phyloP scores from a whole-genome alignment of 2,329 filamentous ascomycete species.

The Ascomycota sp. region DNA sequence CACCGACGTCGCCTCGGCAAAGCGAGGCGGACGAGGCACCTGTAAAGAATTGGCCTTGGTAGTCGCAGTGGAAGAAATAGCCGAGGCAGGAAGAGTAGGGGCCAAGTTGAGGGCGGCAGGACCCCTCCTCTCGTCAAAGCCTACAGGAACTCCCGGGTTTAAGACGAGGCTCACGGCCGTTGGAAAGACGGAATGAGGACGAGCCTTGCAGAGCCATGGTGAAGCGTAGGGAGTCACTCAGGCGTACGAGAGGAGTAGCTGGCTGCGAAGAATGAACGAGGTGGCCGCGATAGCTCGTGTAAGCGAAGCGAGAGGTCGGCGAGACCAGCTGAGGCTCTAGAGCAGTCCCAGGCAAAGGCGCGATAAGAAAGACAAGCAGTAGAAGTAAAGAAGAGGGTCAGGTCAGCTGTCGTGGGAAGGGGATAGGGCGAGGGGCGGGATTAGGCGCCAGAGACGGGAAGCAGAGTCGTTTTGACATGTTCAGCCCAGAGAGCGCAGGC shows the following conservation, averaged over 20 bases:
- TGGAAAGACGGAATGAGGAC: slow-evolving; percentile 3
- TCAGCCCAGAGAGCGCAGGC: slow-evolving; percentile 7
- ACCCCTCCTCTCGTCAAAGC: slow-evolving; percentile 32
- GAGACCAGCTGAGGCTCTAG: slow-evolving; percentile 3
- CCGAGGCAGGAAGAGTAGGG: slow-evolving; percentile 25
- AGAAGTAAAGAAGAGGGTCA: slow-evolving; percentile 18
- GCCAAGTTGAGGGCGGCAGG: slow-evolving; percentile 34
- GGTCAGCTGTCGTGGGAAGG: slow-evolving; percentile 31
- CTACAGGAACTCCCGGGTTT: slow-evolving; percentile 2
- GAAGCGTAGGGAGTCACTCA: background rate
- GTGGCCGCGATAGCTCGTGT: background rate
- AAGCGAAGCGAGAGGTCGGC: too few species aligned
- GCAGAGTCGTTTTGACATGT: slow-evolving; percentile 23
- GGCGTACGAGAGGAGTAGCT: background rate
- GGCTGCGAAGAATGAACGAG: background rate
- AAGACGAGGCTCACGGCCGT: background rate
- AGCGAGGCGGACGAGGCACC: slow-evolving; percentile 54
- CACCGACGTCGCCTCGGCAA: slow-evolving; percentile 62
- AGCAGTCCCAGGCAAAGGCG: slow-evolving; percentile 7
- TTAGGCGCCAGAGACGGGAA: slow-evolving; percentile 5
- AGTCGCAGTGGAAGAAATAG: slow-evolving; percentile 25
- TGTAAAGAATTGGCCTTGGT: slow-evolving; percentile 30
- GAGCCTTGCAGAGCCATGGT: slow-evolving; percentile 21
- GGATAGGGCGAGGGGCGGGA: slow-evolving; percentile 1
- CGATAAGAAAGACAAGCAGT: slow-evolving; percentile 14